These are phyloP conservation scores for Urostyla sp. DNA, from an alignment of 73 alveolate species.

Conservation along the genomic window DNA sequence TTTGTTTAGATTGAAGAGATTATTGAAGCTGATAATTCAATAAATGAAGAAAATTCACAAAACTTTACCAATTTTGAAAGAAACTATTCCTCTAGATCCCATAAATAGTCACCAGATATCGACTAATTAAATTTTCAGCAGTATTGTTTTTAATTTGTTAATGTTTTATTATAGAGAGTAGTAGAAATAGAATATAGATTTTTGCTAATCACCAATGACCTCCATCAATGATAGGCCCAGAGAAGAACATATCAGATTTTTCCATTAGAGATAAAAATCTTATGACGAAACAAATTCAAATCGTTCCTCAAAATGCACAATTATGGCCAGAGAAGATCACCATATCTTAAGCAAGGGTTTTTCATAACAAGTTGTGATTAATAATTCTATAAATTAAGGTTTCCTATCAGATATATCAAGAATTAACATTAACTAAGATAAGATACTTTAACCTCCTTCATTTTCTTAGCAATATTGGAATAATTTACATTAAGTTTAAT, in stretches of 20 bases:
- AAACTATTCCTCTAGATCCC: not conserved
- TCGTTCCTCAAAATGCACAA: not conserved
- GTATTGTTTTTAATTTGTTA: not conserved
- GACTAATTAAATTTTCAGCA: not conserved
- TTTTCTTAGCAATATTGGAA: too few relatives aligned
- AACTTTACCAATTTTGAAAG: not conserved
- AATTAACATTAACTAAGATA: too few relatives aligned
- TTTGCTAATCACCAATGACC: constrained; percentile 5
- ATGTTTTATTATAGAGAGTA: not conserved
- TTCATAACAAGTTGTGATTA: too few relatives aligned
- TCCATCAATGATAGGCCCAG: too few relatives aligned
- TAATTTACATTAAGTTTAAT: not conserved
- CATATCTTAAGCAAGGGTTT: too few relatives aligned
- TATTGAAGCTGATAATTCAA: constrained; percentile 13
- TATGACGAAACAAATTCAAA: not conserved
- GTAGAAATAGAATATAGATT: not conserved
- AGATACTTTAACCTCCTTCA: not conserved
- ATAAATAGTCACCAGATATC: too few relatives aligned
- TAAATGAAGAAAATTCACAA: constrained; percentile 4
- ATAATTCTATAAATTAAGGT: too few relatives aligned
- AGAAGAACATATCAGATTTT: too few relatives aligned
- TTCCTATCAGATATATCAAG: too few relatives aligned
- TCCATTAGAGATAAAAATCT: too few relatives aligned
- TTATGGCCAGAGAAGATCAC: not conserved
- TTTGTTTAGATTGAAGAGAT: constrained; percentile 18